Conservation (phyloP, 176 grass and related monocot genomes). For the Rhynchospora breviuscula region DNA sequence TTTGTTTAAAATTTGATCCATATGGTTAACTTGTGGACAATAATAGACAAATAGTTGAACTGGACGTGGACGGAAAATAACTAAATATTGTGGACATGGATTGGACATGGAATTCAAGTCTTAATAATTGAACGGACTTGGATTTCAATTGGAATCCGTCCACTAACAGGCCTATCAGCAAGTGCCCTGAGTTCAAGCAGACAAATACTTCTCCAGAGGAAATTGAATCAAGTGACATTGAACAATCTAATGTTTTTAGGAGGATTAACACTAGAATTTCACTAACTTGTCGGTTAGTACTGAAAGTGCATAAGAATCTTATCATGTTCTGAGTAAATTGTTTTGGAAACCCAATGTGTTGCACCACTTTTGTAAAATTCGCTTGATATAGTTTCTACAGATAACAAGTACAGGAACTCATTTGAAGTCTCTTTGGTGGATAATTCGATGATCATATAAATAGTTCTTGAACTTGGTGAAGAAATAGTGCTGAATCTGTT, state of each 20-base stretch:
- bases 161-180: too few relatives aligned
- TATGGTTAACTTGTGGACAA: too few relatives aligned
- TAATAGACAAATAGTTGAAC: too few relatives aligned
- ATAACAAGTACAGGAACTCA: neutral
- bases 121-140: too few relatives aligned
- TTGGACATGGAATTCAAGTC: too few relatives aligned
- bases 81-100: too few relatives aligned
- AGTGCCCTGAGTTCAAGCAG: conserved; percentile 40
- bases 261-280: conserved; percentile 60
- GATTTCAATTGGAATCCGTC: too few relatives aligned
- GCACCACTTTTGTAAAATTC: neutral
- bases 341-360: neutral
- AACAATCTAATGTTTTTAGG: conserved; percentile 33
- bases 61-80: too few relatives aligned
- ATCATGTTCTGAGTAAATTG: conserved; percentile 56
- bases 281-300: conserved; percentile 74
- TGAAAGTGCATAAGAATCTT: conserved; percentile 72
- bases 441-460: neutral
- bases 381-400: neutral
- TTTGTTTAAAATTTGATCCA: too few relatives aligned
- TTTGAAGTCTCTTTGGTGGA: too few relatives aligned
- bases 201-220: conserved; percentile 7
- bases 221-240: conserved; percentile 3
- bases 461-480: neutral
- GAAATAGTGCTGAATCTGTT: neutral